Evolutionary conservation across 192 early-diverging fungal species (phyloP), one percentile per base, ranked within the genome.

Genomic region (Gigaspora rosea): DNA sequence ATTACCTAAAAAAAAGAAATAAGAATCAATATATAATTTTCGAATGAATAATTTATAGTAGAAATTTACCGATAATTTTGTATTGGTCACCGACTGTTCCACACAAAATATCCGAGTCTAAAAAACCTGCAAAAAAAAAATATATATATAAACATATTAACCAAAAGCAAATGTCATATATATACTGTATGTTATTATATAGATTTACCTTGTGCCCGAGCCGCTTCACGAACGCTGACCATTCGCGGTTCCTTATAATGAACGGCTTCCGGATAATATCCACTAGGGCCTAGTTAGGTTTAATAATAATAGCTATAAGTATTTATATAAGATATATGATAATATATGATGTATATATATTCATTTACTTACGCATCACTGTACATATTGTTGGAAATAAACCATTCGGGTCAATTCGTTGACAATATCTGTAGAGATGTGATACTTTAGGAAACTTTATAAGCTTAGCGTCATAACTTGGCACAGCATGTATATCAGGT

Each of bases 181-280:
- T 27, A 8, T 63, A 27, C 1, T 27, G 32, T 32, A 62, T 36
- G 46, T 61, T 32, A 18, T 8, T 20, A 67, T 48, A 70, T 13
- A 27, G 27, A 73, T 2, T 54, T 68, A 73, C 80, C 80, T 72
- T 81, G 80, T 18, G 76, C 80, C 11, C 80, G 35, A 36, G 80
- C 80, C 35, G 61, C 67, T 47, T 81, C 80, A 1, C 80, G 68
- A 41, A 81, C 50, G 58, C 59, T 78, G 46, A 81, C 33, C 64
- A 78, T 12, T 35, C 80, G 68, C 47, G 75, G 69, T 57, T 81
- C 80, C n/a, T 48, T 22, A 49, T 73, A 81, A 48, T 81, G 80
- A 13, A 81, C 58, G 12, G 20, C 41, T 41, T 64, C n/a, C 35
- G 71, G 48, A 73, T 73, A 20, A 51, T 73, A 46, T 63, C 18